Evolutionary conservation across 345 rosid genomes (phyloP), one percentile per base, ranked within the genome.

Genomic region (Rhodamnia argentea): DNA sequence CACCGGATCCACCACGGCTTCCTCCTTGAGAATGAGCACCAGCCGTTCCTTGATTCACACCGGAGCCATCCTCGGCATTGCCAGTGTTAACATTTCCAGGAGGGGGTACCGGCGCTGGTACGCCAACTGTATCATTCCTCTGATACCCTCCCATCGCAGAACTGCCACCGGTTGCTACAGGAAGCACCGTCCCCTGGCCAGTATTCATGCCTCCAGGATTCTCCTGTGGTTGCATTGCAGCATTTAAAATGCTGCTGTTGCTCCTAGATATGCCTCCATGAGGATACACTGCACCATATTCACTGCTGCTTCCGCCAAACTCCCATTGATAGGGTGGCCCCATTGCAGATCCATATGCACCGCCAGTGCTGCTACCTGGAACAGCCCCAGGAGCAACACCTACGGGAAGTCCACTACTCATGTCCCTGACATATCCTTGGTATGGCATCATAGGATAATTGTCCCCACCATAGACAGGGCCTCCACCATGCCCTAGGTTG

Each of bases 391-490:
- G 76, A 32, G 78, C 13, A 24, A 70, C 32, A 23, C 44, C 47
- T 4, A 16, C 24, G 18, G 78, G 78, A 70, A 18, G 24, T 82
- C 55, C 32, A 26, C 55, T 55, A 44, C 55, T 82, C 18, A 24
- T 52, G 55, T 82, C 32, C 83, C 37, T 55, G 47, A 82, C 22
- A 50, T 82, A 82, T 44, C 83, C 55, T 82, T 82, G 55, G 83
- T 44, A 44, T 47, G 55, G 83, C 83, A 24, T 82, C 70, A n/a
- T 86, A 2, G 89, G 22, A 64, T 92, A 90, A 4, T 82, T 87
- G n/a, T 89, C 92, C 51, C 83, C 37, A 32, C 78, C 78, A 70
- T 24, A 82, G 55, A 82, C 89, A 90, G 84, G 88, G 44, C 78
- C 47, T 32, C 24, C 78, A 4, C 47, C 78, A 32, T 70, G 47